Evolutionary conservation across 2,329 filamentous ascomycete species (phyloP), one percentile per base, ranked within the genome.

Genomic region (Claviceps paspali): DNA sequence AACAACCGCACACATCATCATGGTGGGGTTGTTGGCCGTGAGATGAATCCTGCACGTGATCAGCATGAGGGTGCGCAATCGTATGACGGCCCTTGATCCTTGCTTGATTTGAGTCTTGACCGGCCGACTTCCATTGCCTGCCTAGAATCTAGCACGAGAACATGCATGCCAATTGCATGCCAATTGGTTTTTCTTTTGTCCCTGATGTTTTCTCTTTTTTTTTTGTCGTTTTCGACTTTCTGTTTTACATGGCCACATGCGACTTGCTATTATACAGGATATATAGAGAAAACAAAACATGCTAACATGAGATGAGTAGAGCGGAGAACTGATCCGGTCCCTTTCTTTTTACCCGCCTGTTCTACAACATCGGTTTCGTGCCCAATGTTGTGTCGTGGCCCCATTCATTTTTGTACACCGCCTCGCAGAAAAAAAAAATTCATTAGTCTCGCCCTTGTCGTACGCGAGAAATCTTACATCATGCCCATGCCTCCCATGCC

Each of bases 401-500:
- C 7, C 9, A 48, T 48, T 52, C 50, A 42, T 51, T 49, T 48
- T 52, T 51, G 43, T 51, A 54, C 50, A 55, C 46, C 43, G 43
- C 43, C 41, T 40, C 14, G 10, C 6, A n/a, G 29, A 33, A n/a
- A 32, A 33, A 29, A 22, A 26, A 17, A 35, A 39, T 17, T 9
- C 3, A 31, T 37, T 9, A 32, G 8, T 11, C 12, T 15, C 3
- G 9, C 14, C 21, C 3, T 49, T 35, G 41, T 49, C 44, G 39
- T 38, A 10, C 33, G 38, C 31, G 36, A n/a, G 21, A 30, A 44
- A 42, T 56, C 51, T 70, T 70, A 74, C 70, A 73, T 73, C 70
- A 74, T 73, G 39, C 68, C 70, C 71, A 76, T 70, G 18, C 70
- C 69, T 18, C 68, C 68, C 78, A 83, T 83, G 48, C 74, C 75